Base-by-base conservation (phyloP, 805 yeast genomes). In the Metschnikowia henanensis region DNA sequence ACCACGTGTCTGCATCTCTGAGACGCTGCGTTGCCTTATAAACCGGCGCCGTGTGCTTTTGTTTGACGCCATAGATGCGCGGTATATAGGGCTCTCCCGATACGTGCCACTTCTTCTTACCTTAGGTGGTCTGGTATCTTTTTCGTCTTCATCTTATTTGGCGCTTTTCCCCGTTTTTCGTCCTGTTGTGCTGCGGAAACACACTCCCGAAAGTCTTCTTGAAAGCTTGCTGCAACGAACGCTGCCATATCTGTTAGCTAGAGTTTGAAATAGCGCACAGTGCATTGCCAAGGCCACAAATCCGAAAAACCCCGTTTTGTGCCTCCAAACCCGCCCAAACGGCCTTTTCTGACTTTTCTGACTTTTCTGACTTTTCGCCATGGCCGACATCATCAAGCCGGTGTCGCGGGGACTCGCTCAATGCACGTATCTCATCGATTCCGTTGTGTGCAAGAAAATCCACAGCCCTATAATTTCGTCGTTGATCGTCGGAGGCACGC, bases 381-480 rank as follows among this genome's bases (percentile, higher is more conserved):
- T 41, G 45, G 12, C 39, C 12, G 39, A 41, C 17, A 17, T 41
- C 17, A 22, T 26, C 23, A 31, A 32, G 19, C 41, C 40, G 16
- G 29, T 21, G 13, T 23, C 42, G 28, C 15, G 23, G 25, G 41
- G 46, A 17, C 39, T 43, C 18, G 26, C 46, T 12, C 35, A 35
- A 13, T 43, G 37, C 30, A 32, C 31, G 10, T 43, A 37, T 21
- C 35, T 37, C 26, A 29, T 43, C 19, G 42, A 43, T 28, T 37
- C 42, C 12, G 16, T 37, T 18, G 35, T 43, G 31, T 43, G 46
- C 26, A 37, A 43, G 20, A 43, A 18, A 15, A 18, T 43, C 2
- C 46, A 43, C 21, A 43, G 37, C 31, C 65, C 66, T 8, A 35
- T 58, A 6, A 19, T 57, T 9, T 35, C 57, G 15, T 47, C 57